Percentiles rank a stretch among this genome's conserved stretches.
Evolutionary conservation across 2,329 filamentous ascomycete species (phyloP).

Genomic region (Monilinia laxa): DNA sequence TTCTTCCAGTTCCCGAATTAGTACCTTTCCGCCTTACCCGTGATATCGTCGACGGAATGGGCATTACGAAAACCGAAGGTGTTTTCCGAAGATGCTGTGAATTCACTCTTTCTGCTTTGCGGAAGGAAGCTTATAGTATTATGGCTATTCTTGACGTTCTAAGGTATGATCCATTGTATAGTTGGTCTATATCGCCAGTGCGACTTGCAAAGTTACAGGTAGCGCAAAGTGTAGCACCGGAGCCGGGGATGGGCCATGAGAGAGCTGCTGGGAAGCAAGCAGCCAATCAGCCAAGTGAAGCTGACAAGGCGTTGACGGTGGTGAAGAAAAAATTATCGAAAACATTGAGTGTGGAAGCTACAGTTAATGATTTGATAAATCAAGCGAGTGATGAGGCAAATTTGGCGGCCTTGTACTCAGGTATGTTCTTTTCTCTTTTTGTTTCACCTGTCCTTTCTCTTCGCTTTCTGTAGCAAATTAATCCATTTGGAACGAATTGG

Average conservation of each 20-base stretch:
- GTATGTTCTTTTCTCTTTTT: conserved; percentile 31
- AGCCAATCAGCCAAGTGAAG: conserved; percentile 68
- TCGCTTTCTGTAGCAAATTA: neutral
- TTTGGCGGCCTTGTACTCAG: conserved; percentile 81
- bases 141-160: conserved; percentile 98
- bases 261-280: conserved; percentile 43
- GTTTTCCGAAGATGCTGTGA: conserved; percentile 98
- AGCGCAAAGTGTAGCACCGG: conserved; percentile 49
- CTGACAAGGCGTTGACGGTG: conserved; percentile 85
- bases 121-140: conserved; percentile 94
- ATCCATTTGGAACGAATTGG: neutral
- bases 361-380: conserved; percentile 95
- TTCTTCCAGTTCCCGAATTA: conserved; percentile 92
- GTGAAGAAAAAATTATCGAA: conserved; percentile 96
- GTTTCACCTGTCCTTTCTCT: neutral
- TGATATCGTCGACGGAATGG: conserved; percentile 96
- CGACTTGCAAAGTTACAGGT: conserved; percentile 64
- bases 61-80: conserved; percentile 89
- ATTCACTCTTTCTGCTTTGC: conserved; percentile 89
- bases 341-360: conserved; percentile 88
- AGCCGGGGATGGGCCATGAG: conserved; percentile 36
- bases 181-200: conserved; percentile 82
- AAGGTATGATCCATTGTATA: conserved; percentile 96
- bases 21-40: conserved; percentile 93
- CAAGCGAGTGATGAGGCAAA: conserved; percentile 92